Percentiles rank a stretch among this genome's conserved stretches.
phyloP scores from a whole-genome alignment of 2,329 filamentous ascomycete species.

The Penicillium digitatum region DNA sequence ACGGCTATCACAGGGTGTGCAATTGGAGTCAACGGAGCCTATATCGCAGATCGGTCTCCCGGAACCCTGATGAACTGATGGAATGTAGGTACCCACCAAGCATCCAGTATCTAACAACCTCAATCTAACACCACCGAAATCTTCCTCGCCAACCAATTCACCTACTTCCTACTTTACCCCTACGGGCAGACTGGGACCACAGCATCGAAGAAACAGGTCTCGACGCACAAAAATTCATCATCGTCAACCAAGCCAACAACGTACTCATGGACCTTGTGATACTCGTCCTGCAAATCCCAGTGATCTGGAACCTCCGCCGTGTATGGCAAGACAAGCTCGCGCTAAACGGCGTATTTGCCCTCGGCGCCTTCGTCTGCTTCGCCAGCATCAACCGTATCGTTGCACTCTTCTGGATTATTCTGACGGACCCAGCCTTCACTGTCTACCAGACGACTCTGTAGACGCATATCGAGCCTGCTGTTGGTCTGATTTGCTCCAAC shows the following conservation, averaged over 20 bases:
- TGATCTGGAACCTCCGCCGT: constrained; percentile 35
- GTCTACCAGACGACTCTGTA: constrained; percentile 35
- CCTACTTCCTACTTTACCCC: constrained; percentile 32
- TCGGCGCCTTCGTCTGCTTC: constrained; percentile 35
- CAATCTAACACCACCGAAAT: constrained; percentile 20
- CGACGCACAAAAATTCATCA: constrained; percentile 28
- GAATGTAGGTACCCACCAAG: constrained; percentile 22
- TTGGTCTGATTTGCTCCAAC: constrained; percentile 36
- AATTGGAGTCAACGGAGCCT: constrained; percentile 31
- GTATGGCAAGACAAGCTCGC: constrained; percentile 37
- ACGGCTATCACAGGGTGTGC: constrained; percentile 28
- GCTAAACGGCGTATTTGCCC: constrained; percentile 31
- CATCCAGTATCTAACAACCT: neutral
- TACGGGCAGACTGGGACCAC: constrained; percentile 31
- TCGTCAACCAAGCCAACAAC: constrained; percentile 35
- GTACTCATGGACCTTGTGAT: constrained; percentile 34
- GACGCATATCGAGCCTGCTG: constrained; percentile 36
- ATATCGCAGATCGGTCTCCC: constrained; percentile 18
- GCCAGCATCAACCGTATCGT: constrained; percentile 37
- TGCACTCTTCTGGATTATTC: constrained; percentile 33
- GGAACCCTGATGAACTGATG: constrained; percentile 29
- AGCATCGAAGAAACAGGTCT: constrained; percentile 27
- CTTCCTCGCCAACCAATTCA: constrained; percentile 36
- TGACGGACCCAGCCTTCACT: constrained; percentile 31
- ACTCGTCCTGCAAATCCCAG: constrained; percentile 30